Percentiles rank a stretch among this genome's conserved stretches.
These are phyloP conservation scores for Calonectria honghensis DNA, from an alignment of 2,329 filamentous ascomycete genomes.

Conservation along the genomic window DNA sequence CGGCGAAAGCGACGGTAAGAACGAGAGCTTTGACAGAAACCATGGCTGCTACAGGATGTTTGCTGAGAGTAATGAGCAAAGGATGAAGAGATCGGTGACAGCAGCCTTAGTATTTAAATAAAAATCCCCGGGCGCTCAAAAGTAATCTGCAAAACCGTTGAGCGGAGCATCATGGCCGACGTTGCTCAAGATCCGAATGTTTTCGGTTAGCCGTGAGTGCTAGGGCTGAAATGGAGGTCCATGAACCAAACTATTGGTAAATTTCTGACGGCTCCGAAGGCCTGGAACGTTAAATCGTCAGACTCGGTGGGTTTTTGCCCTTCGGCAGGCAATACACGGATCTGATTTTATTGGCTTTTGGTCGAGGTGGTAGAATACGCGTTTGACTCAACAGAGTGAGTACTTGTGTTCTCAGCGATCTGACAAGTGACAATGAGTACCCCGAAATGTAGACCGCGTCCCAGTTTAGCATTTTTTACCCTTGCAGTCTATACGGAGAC, in stretches of 20 bases:
- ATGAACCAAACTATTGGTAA: slow-evolving; percentile 5
- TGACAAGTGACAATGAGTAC: background rate
- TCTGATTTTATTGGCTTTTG: background rate
- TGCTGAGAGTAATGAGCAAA: background rate
- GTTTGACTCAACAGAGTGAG: background rate
- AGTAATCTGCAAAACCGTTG: background rate
- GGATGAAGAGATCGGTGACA: background rate
- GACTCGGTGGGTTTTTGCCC: background rate
- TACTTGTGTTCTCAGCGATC: background rate
- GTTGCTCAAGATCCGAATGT: background rate
- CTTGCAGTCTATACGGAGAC: background rate
- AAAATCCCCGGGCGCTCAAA: background rate
- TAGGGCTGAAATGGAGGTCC: background rate
- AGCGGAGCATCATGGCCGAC: background rate
- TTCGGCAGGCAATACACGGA: background rate
- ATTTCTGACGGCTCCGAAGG: background rate
- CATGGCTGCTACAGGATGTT: background rate
- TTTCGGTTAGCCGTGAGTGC: background rate
- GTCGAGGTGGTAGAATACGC: background rate
- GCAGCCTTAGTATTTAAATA: background rate
- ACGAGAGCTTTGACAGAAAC: slow-evolving; percentile 1
- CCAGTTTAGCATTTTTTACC: background rate
- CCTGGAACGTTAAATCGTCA: background rate
- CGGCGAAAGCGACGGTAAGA: background rate
- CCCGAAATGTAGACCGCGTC: too few species aligned